Base-by-base conservation (phyloP, 1,284 basidiomycete genomes). In the Schizophyllum commune region DNA sequence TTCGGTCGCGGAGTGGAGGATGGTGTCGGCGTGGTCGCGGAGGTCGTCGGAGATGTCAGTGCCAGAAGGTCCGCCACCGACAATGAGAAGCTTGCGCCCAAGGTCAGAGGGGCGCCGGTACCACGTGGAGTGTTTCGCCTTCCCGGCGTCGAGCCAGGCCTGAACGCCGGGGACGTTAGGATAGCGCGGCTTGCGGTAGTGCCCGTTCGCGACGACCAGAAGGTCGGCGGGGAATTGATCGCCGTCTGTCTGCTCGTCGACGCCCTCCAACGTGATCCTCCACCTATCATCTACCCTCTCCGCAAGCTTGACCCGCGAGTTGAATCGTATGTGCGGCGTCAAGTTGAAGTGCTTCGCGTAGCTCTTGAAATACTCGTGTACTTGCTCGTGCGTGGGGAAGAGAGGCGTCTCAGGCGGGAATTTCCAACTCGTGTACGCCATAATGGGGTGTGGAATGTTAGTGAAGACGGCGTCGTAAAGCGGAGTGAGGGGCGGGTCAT, bases 381-480 rank as follows among this genome's bases (percentile, higher is more conserved):
- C 86, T 1, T 74, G 73, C 0, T 74, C 64, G 1, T 88, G 86
- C 3, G 66, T 66, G 0, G 89, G 89, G 69, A 81, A 92, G 21
- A 92, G 74, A 1, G 84, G 79, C 0, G 89, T 91, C 3, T 80
- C 83, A 0, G 88, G 85, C 0, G 87, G 86, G 65, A 90, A 91
- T 13, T 1, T 77, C 69, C 82, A 84, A 58, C 80, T 80, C 0
- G 79, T 75, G 64, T 77, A 91, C 9, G 80, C 80, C 90, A 92
- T 92, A 55, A 86, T 63, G 0, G 86, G 86, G 66, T 91, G 88
- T 0, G 90, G 88, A 2, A 92, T 70, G 67, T 92, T 92, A 1
- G 90, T 86, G 20, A 84, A 85, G n/a, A 92, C 74, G 1, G 86
- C 85, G 65, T 91, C 87, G 67, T 92, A 92, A 19, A 91, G 66